These are phyloP conservation scores for Chrysophaeum taylorii DNA, from an alignment of 352 stramenopile species.

Conservation along the genomic window DNA sequence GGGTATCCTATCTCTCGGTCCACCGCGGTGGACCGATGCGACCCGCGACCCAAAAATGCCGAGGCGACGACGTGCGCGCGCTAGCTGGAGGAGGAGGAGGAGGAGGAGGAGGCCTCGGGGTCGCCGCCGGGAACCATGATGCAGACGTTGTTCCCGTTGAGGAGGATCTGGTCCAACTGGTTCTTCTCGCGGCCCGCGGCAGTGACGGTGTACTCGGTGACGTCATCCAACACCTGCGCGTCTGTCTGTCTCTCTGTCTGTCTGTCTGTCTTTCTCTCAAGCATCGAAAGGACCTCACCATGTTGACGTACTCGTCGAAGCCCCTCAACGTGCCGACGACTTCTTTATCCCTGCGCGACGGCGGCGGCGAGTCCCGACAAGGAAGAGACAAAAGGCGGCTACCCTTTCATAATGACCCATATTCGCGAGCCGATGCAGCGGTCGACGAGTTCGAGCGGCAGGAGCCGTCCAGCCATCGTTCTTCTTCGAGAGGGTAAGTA, in stretches of 20 bases:
- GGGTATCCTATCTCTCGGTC: no score
- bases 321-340: constrained; percentile 81
- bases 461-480: constrained; percentile 56
- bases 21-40: no score
- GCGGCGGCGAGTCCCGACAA: background rate
- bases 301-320: constrained; percentile 94
- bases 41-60: no score
- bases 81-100: no score
- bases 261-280: constrained; percentile 8
- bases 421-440: constrained; percentile 96
- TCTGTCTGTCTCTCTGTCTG: no score
- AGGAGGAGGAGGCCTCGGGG: no score
- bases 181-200: constrained; percentile 24
- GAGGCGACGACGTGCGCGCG: no score
- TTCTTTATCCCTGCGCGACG: constrained; percentile 62
- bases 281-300: constrained; percentile 16
- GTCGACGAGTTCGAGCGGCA: constrained; percentile 90
- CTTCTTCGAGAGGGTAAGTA: no score
- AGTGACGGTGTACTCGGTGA: constrained; percentile 75
- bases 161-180: constrained; percentile 84
- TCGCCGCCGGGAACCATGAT: constrained; percentile 54
- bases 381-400: background rate
- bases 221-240: constrained; percentile 75
- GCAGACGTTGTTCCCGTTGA: constrained; percentile 96
- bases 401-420: constrained; percentile 98